Evolutionary conservation across 2,329 filamentous ascomycete species (phyloP).

Genomic region (Trichoderma simmonsii): DNA sequence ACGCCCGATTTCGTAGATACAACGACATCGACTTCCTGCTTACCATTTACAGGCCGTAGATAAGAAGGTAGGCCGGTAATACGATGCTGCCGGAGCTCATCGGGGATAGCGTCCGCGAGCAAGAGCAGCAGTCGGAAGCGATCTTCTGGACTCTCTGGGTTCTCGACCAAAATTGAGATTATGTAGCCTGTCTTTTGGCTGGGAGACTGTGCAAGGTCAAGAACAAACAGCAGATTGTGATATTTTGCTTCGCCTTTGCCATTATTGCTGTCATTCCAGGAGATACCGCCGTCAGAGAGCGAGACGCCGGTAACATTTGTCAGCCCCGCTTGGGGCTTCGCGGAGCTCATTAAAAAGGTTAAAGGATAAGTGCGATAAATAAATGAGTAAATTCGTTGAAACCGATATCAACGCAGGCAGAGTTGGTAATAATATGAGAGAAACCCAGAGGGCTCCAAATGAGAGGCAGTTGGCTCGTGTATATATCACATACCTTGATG

Average conservation of each 20-base stretch:
- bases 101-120: slow-evolving; percentile 34
- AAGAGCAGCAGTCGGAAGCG: slow-evolving; percentile 33
- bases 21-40: slow-evolving; percentile 54
- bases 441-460: not conserved
- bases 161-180: slow-evolving; percentile 40
- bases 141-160: slow-evolving; percentile 25
- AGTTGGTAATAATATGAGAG: not conserved
- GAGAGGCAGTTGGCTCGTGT: not conserved
- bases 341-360: not conserved
- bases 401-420: not conserved
- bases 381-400: not conserved
- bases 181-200: slow-evolving; percentile 17
- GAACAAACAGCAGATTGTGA: slow-evolving; percentile 31
- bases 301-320: slow-evolving; percentile 23
- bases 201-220: slow-evolving; percentile 17
- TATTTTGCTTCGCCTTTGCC: slow-evolving; percentile 18
- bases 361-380: not conserved
- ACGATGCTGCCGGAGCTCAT: slow-evolving; percentile 34
- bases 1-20: slow-evolving; percentile 67
- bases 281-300: slow-evolving; percentile 26
- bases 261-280: slow-evolving; percentile 27
- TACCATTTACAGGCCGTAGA: slow-evolving; percentile 26
- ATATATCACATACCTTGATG: not conserved
- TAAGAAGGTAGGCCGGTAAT: slow-evolving; percentile 40
- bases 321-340: not conserved